Percentiles rank a stretch among this genome's conserved stretches.
Conservation (phyloP, 305 asterid species). For the Fraxinus angustifolia region DNA sequence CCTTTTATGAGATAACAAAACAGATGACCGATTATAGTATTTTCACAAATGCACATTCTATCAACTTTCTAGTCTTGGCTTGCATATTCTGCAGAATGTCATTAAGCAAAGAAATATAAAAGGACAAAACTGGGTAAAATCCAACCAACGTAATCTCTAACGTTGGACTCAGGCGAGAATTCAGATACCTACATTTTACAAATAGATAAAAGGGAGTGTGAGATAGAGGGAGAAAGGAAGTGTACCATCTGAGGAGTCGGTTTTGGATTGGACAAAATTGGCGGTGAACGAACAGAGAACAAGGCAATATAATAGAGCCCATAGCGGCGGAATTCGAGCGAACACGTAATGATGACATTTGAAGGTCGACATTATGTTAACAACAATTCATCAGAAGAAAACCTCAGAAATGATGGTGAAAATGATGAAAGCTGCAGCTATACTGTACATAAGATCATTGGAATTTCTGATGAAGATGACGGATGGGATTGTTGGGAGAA, state of each 20-base stretch:
- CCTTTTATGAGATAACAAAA: not conserved
- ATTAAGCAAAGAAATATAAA: not conserved
- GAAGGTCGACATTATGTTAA: not conserved
- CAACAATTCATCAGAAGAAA: not conserved
- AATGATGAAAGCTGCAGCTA: not conserved
- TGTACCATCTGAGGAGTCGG: slow-evolving; percentile 37
- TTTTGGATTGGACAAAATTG: slow-evolving; percentile 28
- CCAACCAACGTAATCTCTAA: not conserved
- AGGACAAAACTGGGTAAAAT: not conserved
- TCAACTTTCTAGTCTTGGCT: not conserved
- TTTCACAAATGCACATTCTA: not conserved
- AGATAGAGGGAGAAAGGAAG: not conserved
- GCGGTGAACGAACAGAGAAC: slow-evolving; percentile 21
- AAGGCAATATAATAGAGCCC: slow-evolving; percentile 13
- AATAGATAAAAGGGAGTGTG: not conserved
- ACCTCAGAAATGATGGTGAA: not conserved
- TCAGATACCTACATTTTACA: not conserved
- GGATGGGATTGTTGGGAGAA: not conserved
- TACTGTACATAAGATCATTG: not conserved
- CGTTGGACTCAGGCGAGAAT: not conserved
- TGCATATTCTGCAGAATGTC: not conserved
- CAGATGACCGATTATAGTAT: not conserved
- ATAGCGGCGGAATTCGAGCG: not conserved
- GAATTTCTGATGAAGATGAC: not conserved
- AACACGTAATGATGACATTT: not conserved